Conservation (phyloP, 2,329 filamentous ascomycete genomes). For the Aphanocladium album region DNA sequence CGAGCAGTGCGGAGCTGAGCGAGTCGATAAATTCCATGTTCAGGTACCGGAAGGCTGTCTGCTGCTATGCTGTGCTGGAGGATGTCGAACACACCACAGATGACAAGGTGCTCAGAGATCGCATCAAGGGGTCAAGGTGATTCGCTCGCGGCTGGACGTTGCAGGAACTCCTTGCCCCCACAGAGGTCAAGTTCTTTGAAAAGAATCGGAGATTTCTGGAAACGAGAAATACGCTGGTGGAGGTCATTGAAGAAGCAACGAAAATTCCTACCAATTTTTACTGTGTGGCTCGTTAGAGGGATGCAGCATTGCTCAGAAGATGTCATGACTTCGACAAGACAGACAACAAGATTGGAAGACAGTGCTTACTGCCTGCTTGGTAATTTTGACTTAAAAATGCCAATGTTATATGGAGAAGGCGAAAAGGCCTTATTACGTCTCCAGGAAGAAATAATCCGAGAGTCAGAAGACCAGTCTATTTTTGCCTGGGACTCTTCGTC, state of each 20-base stretch:
- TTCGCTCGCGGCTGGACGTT: conserved; percentile 50
- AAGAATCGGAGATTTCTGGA: conserved; percentile 23
- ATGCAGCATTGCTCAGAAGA: conserved; percentile 15
- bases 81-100: conserved; percentile 12
- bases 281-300: neutral
- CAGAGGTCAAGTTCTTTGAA: conserved; percentile 26
- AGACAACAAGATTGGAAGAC: conserved; percentile 21
- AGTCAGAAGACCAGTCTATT: conserved; percentile 17
- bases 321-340: conserved; percentile 19
- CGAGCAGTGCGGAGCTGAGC: neutral
- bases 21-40: conserved; percentile 9
- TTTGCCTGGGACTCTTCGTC: conserved; percentile 18
- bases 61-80: conserved; percentile 22
- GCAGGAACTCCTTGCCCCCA: conserved; percentile 57
- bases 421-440: conserved; percentile 14
- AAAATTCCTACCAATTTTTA: conserved; percentile 19
- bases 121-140: conserved; percentile 21
- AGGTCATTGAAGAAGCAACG: conserved; percentile 12
- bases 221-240: conserved; percentile 16
- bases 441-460: conserved; percentile 21
- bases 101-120: neutral
- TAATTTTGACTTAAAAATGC: conserved; percentile 22
- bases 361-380: conserved; percentile 22
- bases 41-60: conserved; percentile 20
- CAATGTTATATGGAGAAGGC: conserved; percentile 21